Base-by-base conservation (phyloP, 2,329 filamentous ascomycete genomes). In the Myriosclerotinia scirpicola region DNA sequence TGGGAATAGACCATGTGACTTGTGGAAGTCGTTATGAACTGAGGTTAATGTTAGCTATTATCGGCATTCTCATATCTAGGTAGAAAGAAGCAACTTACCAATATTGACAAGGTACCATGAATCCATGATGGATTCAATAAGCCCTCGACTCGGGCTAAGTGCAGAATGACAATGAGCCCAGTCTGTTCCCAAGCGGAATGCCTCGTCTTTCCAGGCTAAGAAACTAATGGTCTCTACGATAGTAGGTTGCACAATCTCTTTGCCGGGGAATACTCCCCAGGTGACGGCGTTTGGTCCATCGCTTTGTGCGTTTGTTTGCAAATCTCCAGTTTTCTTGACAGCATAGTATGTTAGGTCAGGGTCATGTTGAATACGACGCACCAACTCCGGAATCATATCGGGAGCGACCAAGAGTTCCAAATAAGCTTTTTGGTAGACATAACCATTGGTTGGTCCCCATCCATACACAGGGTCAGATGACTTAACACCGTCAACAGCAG, bases 191-290 rank as follows among this genome's bases (percentile, higher is more conserved):
- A 99, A 85, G 69, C 91, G 87, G 82, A 93, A 99, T 20, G 96
- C 96, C 79, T 99, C 95, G 73, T 99, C 95, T 80, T 96, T 96
- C 95, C 95, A 99, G 2, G 95, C 95, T 64, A 99, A 82, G 85
- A 99, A 99, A 77, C 92, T 96, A 77, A 99, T 90, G 22, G 92
- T 96, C 81, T 99, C 95, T 63, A 99, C 95, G 74, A 99, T 97
- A n/a, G 95, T 99, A 17, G 95, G 95, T 79, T 99, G 95, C n/a
- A 99, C 93, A 76, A 99, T 97, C 79, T 99, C 95, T 78, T 98
- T 96, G 67, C 95, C 95, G 0, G 95, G 94, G 81, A 98, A 99
- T 44, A 99, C 96, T 79, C 95, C 95, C 95, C 95, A 99, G 1
- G 95, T 99, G 60, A 99, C 91, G n/a, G 95, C 95, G 74, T 99